Evolutionary conservation across 768 basidiomycete species (phyloP).

Genomic region (Polyporus arcularius): DNA sequence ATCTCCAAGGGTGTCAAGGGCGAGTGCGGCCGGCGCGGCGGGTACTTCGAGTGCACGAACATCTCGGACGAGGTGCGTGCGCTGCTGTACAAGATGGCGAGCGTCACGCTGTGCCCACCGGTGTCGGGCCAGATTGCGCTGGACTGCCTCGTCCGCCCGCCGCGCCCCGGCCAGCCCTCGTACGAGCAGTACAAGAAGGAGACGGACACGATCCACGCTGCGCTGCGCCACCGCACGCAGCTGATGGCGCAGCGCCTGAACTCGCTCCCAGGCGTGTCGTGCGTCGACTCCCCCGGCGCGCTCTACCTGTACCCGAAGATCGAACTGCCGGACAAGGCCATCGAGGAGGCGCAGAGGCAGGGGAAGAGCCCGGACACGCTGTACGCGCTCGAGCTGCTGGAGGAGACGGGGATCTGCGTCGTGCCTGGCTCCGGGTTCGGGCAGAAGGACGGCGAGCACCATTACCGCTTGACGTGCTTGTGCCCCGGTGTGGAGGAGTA

Average conservation of each 20-base stretch:
- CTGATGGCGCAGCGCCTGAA: constrained; percentile 83
- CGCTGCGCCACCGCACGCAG: constrained; percentile 66
- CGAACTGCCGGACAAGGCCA: constrained; percentile 68
- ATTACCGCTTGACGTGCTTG: constrained; percentile 91
- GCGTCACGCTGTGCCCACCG: constrained; percentile 87
- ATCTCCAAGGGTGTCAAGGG: constrained; percentile 96
- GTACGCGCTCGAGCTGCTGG: constrained; percentile 82
- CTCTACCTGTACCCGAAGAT: constrained; percentile 93
- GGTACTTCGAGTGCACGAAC: constrained; percentile 94
- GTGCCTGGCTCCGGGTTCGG: constrained; percentile 96
- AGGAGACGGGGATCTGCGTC: constrained; percentile 90
- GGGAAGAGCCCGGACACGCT: constrained; percentile 88
- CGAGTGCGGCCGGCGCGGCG: constrained; percentile 96
- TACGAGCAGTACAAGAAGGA: constrained; percentile 83
- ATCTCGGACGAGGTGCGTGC: constrained; percentile 75
- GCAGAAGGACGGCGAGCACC: constrained; percentile 86
- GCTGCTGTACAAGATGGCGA: constrained; percentile 95
- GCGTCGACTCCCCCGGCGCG: constrained; percentile 88
- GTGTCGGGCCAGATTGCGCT: constrained; percentile 92
- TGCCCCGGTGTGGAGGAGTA: constrained; percentile 96
- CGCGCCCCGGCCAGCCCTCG: constrained; percentile 70
- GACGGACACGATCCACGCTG: constrained; percentile 76
- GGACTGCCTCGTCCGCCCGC: constrained; percentile 86
- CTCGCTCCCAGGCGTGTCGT: constrained; percentile 82
- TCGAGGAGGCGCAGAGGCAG: constrained; percentile 65